These are phyloP conservation scores for Verticillium nubilum DNA, from an alignment of 2,329 filamentous ascomycete species.

Conservation along the genomic window DNA sequence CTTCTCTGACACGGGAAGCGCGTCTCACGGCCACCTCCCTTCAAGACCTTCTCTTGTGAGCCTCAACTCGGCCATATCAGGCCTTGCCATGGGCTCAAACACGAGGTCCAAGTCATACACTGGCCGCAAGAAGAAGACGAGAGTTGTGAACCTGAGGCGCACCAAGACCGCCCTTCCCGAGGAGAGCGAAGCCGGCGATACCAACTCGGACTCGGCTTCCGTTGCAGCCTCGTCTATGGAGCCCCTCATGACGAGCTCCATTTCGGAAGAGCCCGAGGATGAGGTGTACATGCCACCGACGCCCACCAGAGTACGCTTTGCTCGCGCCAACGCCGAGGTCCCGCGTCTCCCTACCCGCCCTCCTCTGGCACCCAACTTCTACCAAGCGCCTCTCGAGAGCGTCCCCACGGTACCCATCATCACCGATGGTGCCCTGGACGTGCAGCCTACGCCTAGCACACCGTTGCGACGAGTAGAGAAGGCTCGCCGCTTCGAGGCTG, in stretches of 20 bases:
- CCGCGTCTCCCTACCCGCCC: slow-evolving; percentile 21
- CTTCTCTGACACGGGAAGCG: slow-evolving; percentile 66
- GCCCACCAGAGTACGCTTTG: slow-evolving; percentile 37
- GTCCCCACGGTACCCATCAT: slow-evolving; percentile 8
- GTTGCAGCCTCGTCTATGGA: slow-evolving; percentile 57
- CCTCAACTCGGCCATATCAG: slow-evolving; percentile 54
- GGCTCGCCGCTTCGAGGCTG: slow-evolving; percentile 15
- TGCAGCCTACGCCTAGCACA: neutral
- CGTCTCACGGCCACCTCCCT: slow-evolving; percentile 55
- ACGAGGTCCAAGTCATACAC: slow-evolving; percentile 54
- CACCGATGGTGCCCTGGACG: slow-evolving; percentile 1
- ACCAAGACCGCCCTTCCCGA: slow-evolving; percentile 50
- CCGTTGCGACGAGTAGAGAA: slow-evolving; percentile 13
- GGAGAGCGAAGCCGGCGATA: slow-evolving; percentile 39
- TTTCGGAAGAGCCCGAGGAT: slow-evolving; percentile 55
- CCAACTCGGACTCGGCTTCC: slow-evolving; percentile 47
- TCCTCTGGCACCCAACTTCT: slow-evolving; percentile 27
- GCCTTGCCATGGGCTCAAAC: slow-evolving; percentile 57
- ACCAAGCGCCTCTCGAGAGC: slow-evolving; percentile 16
- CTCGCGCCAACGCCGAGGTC: slow-evolving; percentile 18
- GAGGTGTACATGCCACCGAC: slow-evolving; percentile 13
- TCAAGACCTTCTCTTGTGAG: slow-evolving; percentile 63
- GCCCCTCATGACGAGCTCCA: slow-evolving; percentile 44
- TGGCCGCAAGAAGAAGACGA: slow-evolving; percentile 73
- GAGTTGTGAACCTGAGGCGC: slow-evolving; percentile 75